These are phyloP conservation scores for Vaucheria bursata DNA, from an alignment of 352 stramenopile species.

Conservation along the genomic window DNA sequence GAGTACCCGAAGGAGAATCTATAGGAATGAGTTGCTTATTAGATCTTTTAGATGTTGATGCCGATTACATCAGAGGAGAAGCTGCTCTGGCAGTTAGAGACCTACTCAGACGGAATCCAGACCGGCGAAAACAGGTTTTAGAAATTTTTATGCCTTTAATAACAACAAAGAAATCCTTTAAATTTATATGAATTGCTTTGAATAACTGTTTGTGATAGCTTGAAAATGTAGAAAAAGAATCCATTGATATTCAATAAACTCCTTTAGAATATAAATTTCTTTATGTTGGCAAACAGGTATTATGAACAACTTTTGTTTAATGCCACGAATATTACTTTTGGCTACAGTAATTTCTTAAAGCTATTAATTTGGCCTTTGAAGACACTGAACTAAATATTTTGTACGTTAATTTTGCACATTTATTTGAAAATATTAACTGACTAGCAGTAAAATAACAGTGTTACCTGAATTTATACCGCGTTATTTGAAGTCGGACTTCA, in stretches of 20 bases:
- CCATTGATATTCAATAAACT: too few relatives aligned
- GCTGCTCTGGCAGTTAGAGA: constrained; percentile 83
- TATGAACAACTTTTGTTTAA: too few relatives aligned
- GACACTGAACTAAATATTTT: neutral
- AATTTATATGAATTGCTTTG: neutral
- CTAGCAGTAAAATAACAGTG: neutral
- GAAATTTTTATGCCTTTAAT: neutral
- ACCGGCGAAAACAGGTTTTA: constrained; percentile 74
- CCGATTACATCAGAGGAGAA: constrained; percentile 86
- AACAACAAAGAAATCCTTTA: neutral
- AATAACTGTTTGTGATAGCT: too few relatives aligned
- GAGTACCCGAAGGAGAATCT: constrained; percentile 24
- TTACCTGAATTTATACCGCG: too few relatives aligned
- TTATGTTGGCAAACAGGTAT: too few relatives aligned
- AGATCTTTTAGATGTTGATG: constrained; percentile 90
- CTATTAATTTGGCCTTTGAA: too few relatives aligned
- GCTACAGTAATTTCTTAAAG: too few relatives aligned
- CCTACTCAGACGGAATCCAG: constrained; percentile 88
- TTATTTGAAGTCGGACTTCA: too few relatives aligned
- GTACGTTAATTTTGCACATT: neutral
- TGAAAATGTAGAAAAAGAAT: too few relatives aligned
- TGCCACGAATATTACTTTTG: too few relatives aligned
- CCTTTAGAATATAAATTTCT: too few relatives aligned
- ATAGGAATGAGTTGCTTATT: constrained; percentile 61
- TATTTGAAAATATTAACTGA: constrained; percentile 1